Base-by-base conservation (phyloP, 1,284 basidiomycete genomes). In the Thecaphora thlaspeos region DNA sequence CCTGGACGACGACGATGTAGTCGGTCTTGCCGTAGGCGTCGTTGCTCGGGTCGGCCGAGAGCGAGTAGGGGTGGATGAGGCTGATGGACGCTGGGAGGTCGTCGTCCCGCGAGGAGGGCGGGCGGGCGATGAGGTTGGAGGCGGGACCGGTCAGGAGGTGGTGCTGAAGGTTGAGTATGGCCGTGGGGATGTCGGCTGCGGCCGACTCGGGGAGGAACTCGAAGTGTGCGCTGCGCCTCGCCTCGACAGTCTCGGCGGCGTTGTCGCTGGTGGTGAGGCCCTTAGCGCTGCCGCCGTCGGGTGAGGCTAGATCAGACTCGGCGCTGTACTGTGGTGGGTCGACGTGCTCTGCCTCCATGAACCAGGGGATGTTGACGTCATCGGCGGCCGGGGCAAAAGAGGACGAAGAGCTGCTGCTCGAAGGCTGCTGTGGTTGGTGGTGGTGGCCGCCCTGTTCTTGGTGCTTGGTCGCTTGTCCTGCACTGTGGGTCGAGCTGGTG, bases 1-100 rank as follows among this genome's bases (percentile, higher is more conserved):
- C 73, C 42, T 75, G 63, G 22, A 75, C 70, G 10, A 76, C 52
- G 4, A 75, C 54, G 41, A 76, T 73, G 72, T 73, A 76, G 46
- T 75, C 73, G 15, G 58, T 61, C 41, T 43, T 41, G 23, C 57
- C 43, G 28, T 52, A 55, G 9, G 50, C 59, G 45, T 68, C 48
- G 34, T 55, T 49, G 42, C 49, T 51, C 23, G 55, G 58, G 36
- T 66, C 62, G 34, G 57, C 57, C 38, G 62, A 61, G 3, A 66
- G 53, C 1, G 62, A 66, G 17, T 59, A 59, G 2, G 70, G 70
- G 38, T 60, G 61, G 22, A 72, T 72, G 21, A 72, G 51, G 8
- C 59, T 54, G 50, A 72, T 46, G 19, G 70, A 64, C 26, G 62
- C 63, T 2, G 44, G 53, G 18, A 57, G 48, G 4, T 61, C 46